Percentiles rank a stretch among this genome's conserved stretches.
Evolutionary conservation across 2,329 filamentous ascomycete genomes (phyloP).

Genomic region (Aspergillus sp.): DNA sequence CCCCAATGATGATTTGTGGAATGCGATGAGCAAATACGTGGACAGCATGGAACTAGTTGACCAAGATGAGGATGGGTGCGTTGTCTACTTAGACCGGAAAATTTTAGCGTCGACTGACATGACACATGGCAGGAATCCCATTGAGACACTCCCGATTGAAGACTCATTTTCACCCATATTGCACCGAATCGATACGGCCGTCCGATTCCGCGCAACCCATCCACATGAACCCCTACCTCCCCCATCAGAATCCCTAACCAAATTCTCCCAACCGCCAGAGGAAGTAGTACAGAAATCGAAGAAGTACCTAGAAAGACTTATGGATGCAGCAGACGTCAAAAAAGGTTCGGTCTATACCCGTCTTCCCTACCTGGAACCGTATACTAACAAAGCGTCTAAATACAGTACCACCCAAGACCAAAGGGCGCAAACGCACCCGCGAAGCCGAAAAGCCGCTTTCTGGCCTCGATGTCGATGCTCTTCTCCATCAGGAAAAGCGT

Average conservation of each 20-base stretch:
- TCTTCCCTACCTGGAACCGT: background rate
- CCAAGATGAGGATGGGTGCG: slow-evolving; percentile 66
- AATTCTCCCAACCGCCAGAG: slow-evolving; percentile 64
- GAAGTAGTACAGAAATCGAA: slow-evolving; percentile 55
- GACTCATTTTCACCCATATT: slow-evolving; percentile 76
- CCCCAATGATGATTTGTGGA: slow-evolving; percentile 62
- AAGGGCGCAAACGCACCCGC: slow-evolving; percentile 59
- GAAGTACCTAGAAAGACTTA: slow-evolving; percentile 54
- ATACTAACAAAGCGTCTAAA: slow-evolving; percentile 15
- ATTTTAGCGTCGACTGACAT: background rate
- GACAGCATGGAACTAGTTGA: slow-evolving; percentile 81
- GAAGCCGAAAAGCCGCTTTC: slow-evolving; percentile 76
- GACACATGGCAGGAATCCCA: slow-evolving; percentile 34
- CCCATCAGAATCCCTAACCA: slow-evolving; percentile 56
- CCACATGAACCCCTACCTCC: slow-evolving; percentile 57
- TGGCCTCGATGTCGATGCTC: slow-evolving; percentile 73
- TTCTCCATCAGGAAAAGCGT: slow-evolving; percentile 56
- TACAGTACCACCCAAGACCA: slow-evolving; percentile 67
- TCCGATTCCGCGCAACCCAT: slow-evolving; percentile 72
- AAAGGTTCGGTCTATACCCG: slow-evolving; percentile 48
- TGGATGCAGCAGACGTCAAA: slow-evolving; percentile 68
- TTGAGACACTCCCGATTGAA: slow-evolving; percentile 68
- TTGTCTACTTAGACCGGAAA: background rate
- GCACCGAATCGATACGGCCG: slow-evolving; percentile 81
- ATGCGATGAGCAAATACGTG: slow-evolving; percentile 85